Base-by-base conservation (phyloP, 2,329 filamentous ascomycete genomes). In the Proliferodiscus dingleyae region DNA sequence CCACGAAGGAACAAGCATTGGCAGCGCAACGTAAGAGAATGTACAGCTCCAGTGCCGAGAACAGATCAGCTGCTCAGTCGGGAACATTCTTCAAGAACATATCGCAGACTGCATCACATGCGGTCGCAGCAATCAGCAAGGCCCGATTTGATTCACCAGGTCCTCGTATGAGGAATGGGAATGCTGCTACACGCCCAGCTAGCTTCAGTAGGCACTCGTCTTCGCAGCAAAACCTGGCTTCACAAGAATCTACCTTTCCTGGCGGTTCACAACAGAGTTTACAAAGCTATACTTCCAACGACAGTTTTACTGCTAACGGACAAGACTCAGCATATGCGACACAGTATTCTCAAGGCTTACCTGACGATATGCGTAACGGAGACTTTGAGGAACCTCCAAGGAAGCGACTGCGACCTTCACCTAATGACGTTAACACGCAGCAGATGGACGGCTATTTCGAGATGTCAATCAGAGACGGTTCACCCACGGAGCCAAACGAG, bases 1-100 rank as follows among this genome's bases (percentile, higher is more conserved):
- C 93, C 0, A 98, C 93, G 29, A 98, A 98, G 68, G 93, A 97
- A 67, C 93, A 97, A 67, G 93, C 93, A 49, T 95, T 97, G 90
- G 93, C 93, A 9, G 91, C 91, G 4, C 85, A 89, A 68, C 75
- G 93, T 56, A 97, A 98, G 66, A 81, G 91, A 54, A 81, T 96
- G 68, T 97, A 96, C 68, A 95, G 85, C 55, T 76, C 80, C 38
- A 79, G 76, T 37, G 73, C 80, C 43, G 88, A 95, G 47, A 80
- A 75, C 39, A 78, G 89, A 40, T 70, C 75, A 10, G 81, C 80
- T 58, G 81, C 78, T 60, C 57, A 81, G 15, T 82, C 86, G 37
- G 90, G 89, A 15, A 96, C 93, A 1, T 96, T 96, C 64, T 97
- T 98, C 72, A 90, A 90, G 63, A 96, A 94, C 61, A 97, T 98